Percentiles rank a stretch among this genome's conserved stretches.
These are phyloP conservation scores for Endocladia muricata DNA, from an alignment of 31 red algal species.

Conservation along the genomic window DNA sequence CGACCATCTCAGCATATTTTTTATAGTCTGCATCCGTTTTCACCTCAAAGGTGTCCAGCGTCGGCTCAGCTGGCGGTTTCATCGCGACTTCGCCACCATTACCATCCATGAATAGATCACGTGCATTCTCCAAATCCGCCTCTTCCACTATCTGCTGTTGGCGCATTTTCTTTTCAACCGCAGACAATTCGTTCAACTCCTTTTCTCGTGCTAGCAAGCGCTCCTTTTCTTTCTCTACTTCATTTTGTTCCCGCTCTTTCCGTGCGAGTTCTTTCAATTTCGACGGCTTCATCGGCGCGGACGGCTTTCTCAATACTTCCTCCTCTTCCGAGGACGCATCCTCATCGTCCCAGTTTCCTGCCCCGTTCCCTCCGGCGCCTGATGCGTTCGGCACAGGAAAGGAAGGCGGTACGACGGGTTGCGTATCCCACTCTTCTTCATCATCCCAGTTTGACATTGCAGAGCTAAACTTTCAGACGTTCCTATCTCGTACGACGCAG, in stretches of 20 bases:
- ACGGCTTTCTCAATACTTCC: slow-evolving; percentile 30
- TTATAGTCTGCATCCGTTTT: slow-evolving; percentile 41
- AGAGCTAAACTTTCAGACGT: no score
- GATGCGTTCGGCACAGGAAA: no score
- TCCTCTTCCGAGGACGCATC: slow-evolving; percentile 19
- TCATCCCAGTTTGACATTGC: slow-evolving; percentile 54
- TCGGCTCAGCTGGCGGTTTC: slow-evolving; percentile 19
- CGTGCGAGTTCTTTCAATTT: slow-evolving; percentile 38
- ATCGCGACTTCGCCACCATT: slow-evolving; percentile 20
- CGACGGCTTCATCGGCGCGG: slow-evolving; percentile 64
- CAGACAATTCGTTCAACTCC: slow-evolving; percentile 47
- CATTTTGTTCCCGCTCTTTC: slow-evolving; percentile 41
- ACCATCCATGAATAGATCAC: slow-evolving; percentile 61
- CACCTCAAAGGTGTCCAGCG: slow-evolving; percentile 33
- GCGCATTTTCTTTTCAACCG: slow-evolving; percentile 36
- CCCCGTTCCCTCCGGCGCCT: neutral
- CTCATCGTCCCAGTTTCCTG: slow-evolving; percentile 66
- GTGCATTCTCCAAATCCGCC: slow-evolving; percentile 66
- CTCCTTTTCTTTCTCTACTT: slow-evolving; percentile 25
- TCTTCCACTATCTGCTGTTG: slow-evolving; percentile 71
- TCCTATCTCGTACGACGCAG: no score
- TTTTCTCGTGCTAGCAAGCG: slow-evolving; percentile 40
- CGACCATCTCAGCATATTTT: slow-evolving; percentile 56
- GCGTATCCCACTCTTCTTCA: slow-evolving; percentile 31
- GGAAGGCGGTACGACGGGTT: neutral